These are phyloP conservation scores for Coprinopsis marcescibilis DNA, from an alignment of 768 basidiomycete genomes.

Conservation along the genomic window DNA sequence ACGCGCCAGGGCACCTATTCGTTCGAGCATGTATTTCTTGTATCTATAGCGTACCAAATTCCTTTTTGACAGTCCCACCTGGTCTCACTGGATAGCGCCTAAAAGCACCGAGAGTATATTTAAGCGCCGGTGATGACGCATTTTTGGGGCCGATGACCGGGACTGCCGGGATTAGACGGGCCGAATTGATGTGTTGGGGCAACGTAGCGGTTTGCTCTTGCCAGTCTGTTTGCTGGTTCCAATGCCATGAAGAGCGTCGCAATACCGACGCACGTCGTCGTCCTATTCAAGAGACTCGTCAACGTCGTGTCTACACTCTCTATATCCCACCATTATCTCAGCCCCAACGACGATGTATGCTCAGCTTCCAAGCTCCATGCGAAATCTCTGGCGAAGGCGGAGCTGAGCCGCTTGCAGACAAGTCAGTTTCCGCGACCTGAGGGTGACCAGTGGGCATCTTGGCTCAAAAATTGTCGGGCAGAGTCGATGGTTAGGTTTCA, in stretches of 20 bases:
- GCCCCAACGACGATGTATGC: conserved; percentile 23
- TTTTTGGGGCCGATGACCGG: too few species aligned
- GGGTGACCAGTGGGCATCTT: not conserved
- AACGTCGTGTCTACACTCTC: conserved; percentile 68
- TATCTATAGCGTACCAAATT: too few species aligned
- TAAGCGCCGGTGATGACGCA: too few species aligned
- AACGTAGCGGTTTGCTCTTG: too few species aligned
- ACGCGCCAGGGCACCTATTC: too few species aligned
- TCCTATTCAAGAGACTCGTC: conserved; percentile 58
- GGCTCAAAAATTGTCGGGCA: not conserved
- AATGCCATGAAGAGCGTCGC: conserved; percentile 36
- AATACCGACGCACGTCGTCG: conserved; percentile 55
- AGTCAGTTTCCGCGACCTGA: not conserved
- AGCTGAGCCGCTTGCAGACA: not conserved
- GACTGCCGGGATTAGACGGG: too few species aligned
- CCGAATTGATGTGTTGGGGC: conserved; percentile 1
- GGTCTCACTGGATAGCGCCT: too few species aligned
- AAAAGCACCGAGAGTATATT: too few species aligned
- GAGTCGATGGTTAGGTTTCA: not conserved
- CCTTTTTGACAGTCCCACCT: too few species aligned
- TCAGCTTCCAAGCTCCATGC: too few species aligned
- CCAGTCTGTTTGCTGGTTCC: not conserved
- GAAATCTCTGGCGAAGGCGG: too few species aligned
- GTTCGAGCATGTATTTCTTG: too few species aligned
- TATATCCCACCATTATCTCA: conserved; percentile 58